Base-by-base conservation (phyloP, 2,329 filamentous ascomycete species). In the Claviceps humidiphila region DNA sequence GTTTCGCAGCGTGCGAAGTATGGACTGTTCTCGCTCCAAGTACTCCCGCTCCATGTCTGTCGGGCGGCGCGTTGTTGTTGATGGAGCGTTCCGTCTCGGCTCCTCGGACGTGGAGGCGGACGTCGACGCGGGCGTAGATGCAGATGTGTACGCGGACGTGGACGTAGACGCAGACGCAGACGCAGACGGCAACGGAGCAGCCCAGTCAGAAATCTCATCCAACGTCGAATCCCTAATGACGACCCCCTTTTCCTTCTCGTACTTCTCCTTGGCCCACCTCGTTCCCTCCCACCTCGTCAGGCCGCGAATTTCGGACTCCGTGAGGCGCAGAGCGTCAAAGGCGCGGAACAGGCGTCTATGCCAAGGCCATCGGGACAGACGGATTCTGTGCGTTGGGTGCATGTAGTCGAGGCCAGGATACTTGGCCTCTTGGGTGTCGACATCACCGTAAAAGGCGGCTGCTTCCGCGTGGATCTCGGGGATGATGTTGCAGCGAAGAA, bases 281-380 rank as follows among this genome's bases (percentile, higher is more conserved):
- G 86, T 90, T 53, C 86, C 86, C 70, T 90, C 86, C 86, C 86
- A 91, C 62, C 86, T 84, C 54, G 86, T 89, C 63, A 90, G 72
- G 48, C 74, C 73, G 51, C 80, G 74, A 58, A 91, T 87, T 64
- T 91, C 86, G 59, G 73, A 71, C 53, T 78, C 70, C 7, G 86
- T 91, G 41, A 90, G 73, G 44, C 75, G 75, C 24, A 90, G 74
- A 26, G 68, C 70, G 66, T 89, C 84, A 61, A 91, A 89, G 30
- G 85, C 84, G 42, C 81, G 78, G 66, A 91, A 90, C 13, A 91
- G 76, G 53, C 82, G 78, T 56, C 81, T 76, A 66, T 91, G 86
- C 79, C 87, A 88, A 16, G 77, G 78, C 74, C 85, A 90, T 54
- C 85, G 82, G 59, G 81, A 78, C 8, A 91, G 79, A n/a, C 87